phyloP scores from a whole-genome alignment of 345 rosid species.

The Heritiera fomes region DNA sequence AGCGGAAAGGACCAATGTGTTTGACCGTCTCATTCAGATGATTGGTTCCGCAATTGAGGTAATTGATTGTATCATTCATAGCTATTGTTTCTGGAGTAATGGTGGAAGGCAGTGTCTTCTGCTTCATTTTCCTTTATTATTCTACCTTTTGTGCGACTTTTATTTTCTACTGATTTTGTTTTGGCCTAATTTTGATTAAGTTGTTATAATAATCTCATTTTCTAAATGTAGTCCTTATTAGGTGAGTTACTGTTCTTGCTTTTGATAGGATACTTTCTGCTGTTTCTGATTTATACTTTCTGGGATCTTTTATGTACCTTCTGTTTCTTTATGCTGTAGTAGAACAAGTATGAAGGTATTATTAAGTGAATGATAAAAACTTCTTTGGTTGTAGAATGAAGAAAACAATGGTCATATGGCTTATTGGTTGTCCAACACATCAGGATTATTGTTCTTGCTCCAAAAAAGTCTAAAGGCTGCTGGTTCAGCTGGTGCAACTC shows the following conservation, averaged over 20 bases:
- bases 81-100: neutral
- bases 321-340: neutral
- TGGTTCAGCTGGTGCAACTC: conserved; percentile 63
- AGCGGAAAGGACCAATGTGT: conserved; percentile 91
- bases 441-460: conserved; percentile 83
- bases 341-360: neutral
- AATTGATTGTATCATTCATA: conserved; percentile 23
- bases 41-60: conserved; percentile 99
- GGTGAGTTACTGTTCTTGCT: conserved; percentile 11
- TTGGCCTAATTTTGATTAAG: neutral
- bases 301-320: neutral
- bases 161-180: neutral
- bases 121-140: conserved; percentile 4
- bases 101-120: neutral
- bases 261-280: neutral
- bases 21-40: conserved; percentile 97
- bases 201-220: neutral
- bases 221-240: neutral
- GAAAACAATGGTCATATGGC: conserved; percentile 93
- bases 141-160: neutral
- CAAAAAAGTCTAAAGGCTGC: conserved; percentile 75
- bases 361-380: conserved; percentile 5
- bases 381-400: conserved; percentile 59
- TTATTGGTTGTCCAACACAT: conserved; percentile 94
- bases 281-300: conserved; percentile 6